Conservation (phyloP, 495 filamentous ascomycete species). For the Neurospora terricola region DNA sequence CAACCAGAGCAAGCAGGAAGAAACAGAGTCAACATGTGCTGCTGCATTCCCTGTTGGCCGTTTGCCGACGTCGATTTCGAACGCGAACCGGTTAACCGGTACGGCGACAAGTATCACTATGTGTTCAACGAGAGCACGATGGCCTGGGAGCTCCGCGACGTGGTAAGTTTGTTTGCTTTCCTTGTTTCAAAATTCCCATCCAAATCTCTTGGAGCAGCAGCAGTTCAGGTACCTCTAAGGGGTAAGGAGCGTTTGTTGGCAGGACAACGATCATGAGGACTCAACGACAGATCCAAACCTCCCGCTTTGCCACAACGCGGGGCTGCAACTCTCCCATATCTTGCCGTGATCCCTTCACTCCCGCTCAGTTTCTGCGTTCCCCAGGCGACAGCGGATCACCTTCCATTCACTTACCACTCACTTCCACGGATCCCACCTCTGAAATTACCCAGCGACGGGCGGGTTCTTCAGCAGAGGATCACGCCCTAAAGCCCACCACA, state of each 20-base stretch:
- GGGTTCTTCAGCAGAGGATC: not conserved
- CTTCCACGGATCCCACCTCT: not conserved
- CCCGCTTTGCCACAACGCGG: not conserved
- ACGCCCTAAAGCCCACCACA: not conserved
- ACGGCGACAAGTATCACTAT: conserved; percentile 15
- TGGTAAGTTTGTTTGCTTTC: conserved; percentile 7
- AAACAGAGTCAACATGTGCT: not conserved
- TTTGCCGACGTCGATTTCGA: conserved; percentile 33
- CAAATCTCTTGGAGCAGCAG: not conserved
- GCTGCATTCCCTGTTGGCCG: conserved; percentile 33
- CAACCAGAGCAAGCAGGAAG: not conserved
- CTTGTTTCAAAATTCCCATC: not conserved
- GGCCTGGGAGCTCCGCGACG: conserved; percentile 17
- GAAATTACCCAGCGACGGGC: not conserved
- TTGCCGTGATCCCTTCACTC: not conserved
- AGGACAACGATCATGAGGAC: not conserved
- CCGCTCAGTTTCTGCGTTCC: not conserved
- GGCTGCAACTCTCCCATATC: not conserved
- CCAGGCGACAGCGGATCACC: not conserved
- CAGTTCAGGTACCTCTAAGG: not conserved
- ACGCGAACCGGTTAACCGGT: conserved; percentile 7
- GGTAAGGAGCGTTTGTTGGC: not conserved
- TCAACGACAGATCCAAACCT: not conserved
- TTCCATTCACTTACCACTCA: not conserved
- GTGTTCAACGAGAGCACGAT: conserved; percentile 22